Evolutionary conservation across 2,329 filamentous ascomycete species (phyloP), one percentile per base, ranked within the genome.

Genomic region (Cercospora sojina): DNA sequence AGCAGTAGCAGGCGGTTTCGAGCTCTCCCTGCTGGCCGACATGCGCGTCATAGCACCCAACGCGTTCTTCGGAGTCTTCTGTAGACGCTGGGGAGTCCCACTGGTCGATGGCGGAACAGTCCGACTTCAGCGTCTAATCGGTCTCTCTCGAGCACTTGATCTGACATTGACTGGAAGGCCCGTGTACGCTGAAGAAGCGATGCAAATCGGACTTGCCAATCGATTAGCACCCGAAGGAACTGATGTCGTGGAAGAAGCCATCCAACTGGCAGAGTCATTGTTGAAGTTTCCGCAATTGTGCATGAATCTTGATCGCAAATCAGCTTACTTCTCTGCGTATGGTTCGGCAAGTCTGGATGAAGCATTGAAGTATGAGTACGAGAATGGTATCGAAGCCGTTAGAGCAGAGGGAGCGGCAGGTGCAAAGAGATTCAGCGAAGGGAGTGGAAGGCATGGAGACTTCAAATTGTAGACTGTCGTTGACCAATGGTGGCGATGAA

Each of bases 51-150:
- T 80, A 0, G 84, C 87, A 65, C 82, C 85, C 62, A 81, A 83
- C 49, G 82, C 83, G 3, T 72, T 85, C 0, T 85, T 87, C 60
- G 85, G 85, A 2, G 81, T 87, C 3, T 87, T 86, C 69, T 86
- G 83, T 72, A 79, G 85, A 2, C 79, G 84, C 2, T 85, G 79
- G 71, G 84, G 85, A 1, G 68, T 70, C 0, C 83, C 83, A 3
- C 73, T 85, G 25, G 82, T 85, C 49, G 85, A 79, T 59, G 82
- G 82, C 7, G 85, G 85, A 1, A 86, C 84, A 0, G 83, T 86
- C 0, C 80, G 85, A 1, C 74, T 86, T 5, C 83, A 83, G 64
- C 79, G 79, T 1, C 78, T 86, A 53, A 74, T 87, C 23, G 85
- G 85, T 0, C 76, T 87, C 0, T 83, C 84, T 0, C 73, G 83